Conservation (phyloP, 257 asterid species). For the Misopates orontium region DNA sequence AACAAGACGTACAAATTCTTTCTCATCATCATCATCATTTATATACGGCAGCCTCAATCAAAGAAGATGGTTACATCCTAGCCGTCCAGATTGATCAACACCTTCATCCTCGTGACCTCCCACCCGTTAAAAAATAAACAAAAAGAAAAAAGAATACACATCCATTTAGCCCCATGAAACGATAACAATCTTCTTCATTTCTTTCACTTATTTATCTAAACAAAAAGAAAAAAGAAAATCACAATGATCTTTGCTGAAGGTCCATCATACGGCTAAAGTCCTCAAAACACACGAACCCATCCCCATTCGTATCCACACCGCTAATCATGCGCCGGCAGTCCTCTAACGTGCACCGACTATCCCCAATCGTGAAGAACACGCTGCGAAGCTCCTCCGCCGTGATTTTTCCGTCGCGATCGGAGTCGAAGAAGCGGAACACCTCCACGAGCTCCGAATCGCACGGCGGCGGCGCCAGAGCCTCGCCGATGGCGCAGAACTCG, state of each 20-base stretch:
- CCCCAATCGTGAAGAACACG: slow-evolving; percentile 66
- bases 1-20: background rate
- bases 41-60: slow-evolving; percentile 29
- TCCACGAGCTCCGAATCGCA: slow-evolving; percentile 55
- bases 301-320: slow-evolving; percentile 71
- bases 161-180: too few relatives aligned
- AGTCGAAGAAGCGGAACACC: slow-evolving; percentile 74
- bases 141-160: too few relatives aligned
- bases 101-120: background rate
- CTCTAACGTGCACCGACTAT: slow-evolving; percentile 71
- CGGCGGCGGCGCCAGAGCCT: slow-evolving; percentile 61
- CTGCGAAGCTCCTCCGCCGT: slow-evolving; percentile 74
- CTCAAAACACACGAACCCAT: slow-evolving; percentile 89
- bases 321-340: slow-evolving; percentile 87
- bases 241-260: slow-evolving; percentile 44
- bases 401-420: slow-evolving; percentile 79
- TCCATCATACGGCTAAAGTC: slow-evolving; percentile 87
- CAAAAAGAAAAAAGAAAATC: slow-evolving; percentile 14
- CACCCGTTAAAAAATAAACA: too few relatives aligned
- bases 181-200: slow-evolving; percentile 20
- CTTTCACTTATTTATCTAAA: slow-evolving; percentile 2
- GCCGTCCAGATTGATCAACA: slow-evolving; percentile 30
- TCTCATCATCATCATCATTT: slow-evolving; percentile 13
- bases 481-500: slow-evolving; percentile 52
- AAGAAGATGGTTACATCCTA: slow-evolving; percentile 28